Percentiles rank a stretch among this genome's conserved stretches.
These are phyloP conservation scores for Teunomyces cretensis DNA, from an alignment of 805 yeast species.

Conservation along the genomic window DNA sequence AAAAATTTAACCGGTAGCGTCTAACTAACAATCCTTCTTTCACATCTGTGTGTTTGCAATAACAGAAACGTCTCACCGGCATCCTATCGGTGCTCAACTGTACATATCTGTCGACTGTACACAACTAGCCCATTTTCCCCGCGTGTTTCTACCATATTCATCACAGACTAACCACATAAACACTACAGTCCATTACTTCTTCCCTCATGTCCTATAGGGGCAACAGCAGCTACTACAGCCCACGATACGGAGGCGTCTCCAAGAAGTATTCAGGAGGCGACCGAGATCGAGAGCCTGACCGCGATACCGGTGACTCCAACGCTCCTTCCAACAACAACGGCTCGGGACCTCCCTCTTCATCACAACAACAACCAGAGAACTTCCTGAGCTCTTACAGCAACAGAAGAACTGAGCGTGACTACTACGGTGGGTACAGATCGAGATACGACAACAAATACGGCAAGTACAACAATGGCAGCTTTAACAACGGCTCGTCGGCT, in stretches of 20 bases:
- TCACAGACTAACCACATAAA: no score
- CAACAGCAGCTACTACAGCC: slow-evolving; percentile 13
- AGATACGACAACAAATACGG: slow-evolving; percentile 12
- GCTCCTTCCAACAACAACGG: background rate
- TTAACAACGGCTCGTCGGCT: no score
- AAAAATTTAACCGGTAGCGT: background rate
- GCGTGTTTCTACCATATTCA: background rate
- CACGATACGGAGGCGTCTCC: slow-evolving; percentile 11
- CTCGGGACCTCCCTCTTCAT: background rate
- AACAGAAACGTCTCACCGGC: no score
- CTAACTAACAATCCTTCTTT: background rate
- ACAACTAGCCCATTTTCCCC: background rate
- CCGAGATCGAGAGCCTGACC: background rate
- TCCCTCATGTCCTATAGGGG: slow-evolving; percentile 13
- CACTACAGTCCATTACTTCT: no score
- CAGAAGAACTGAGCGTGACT: slow-evolving; percentile 12
- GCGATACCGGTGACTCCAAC: no score
- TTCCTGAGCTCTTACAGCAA: slow-evolving; percentile 1
- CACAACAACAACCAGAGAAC: background rate
- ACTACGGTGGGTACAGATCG: slow-evolving; percentile 14
- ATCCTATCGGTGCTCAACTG: no score
- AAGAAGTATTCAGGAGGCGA: slow-evolving; percentile 8
- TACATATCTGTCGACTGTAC: no score
- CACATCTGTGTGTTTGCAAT: no score
- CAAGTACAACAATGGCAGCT: slow-evolving; percentile 10